These are phyloP conservation scores for Ophiostoma ips DNA, from an alignment of 2,329 filamentous ascomycete genomes.

Conservation along the genomic window DNA sequence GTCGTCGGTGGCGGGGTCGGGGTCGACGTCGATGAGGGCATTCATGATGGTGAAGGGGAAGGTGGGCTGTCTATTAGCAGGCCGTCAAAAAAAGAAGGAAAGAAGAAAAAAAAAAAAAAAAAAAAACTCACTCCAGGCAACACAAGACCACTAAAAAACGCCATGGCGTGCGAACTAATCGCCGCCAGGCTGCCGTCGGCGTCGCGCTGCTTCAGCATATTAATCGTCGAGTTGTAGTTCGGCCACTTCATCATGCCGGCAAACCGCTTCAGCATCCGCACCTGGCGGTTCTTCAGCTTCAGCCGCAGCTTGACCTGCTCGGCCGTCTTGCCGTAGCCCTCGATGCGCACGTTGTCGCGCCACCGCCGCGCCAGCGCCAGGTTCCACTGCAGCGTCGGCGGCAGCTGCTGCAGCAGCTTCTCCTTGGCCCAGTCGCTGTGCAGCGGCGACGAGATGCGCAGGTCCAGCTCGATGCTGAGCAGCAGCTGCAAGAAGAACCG, in stretches of 20 bases:
- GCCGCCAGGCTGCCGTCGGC: constrained; percentile 42
- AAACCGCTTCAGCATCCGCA: constrained; percentile 54
- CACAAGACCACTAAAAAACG: constrained; percentile 62
- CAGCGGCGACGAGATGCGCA: constrained; percentile 50
- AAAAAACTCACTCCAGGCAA: constrained; percentile 46
- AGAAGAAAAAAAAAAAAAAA: constrained; percentile 4
- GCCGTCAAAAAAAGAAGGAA: not conserved
- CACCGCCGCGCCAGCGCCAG: constrained; percentile 60
- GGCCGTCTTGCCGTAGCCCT: constrained; percentile 39
- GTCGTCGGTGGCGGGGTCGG: constrained; percentile 49
- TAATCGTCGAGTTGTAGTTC: constrained; percentile 51
- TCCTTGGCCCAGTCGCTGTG: constrained; percentile 51
- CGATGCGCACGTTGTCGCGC: constrained; percentile 55
- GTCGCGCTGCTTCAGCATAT: constrained; percentile 46
- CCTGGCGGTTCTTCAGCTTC: constrained; percentile 51
- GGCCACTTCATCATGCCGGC: constrained; percentile 65
- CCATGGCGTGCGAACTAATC: constrained; percentile 57
- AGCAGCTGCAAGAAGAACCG: constrained; percentile 67
- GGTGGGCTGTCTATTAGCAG: constrained; percentile 27
- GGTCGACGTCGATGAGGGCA: constrained; percentile 60
- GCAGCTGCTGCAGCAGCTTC: constrained; percentile 49
- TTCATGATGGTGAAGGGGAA: constrained; percentile 70
- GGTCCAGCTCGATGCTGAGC: constrained; percentile 56
- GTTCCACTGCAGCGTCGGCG: constrained; percentile 58
- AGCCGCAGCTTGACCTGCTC: constrained; percentile 49